A percentile compares a stretch with the other conserved stretches of the same genome.
phyloP scores from a whole-genome alignment of 257 asterid species.

The Plantago elongata region DNA sequence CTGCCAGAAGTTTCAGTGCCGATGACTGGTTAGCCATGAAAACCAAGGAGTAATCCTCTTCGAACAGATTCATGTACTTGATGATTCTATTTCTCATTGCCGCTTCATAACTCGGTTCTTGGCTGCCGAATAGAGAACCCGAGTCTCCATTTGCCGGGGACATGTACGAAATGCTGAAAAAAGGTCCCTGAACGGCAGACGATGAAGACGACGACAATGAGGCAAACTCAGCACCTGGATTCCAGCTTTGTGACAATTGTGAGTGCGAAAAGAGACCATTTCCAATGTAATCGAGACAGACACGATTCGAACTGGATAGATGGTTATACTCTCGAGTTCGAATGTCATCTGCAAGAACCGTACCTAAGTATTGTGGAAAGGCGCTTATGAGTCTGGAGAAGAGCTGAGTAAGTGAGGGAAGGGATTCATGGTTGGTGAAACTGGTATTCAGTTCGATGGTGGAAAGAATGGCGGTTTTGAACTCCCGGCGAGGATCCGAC shows the following conservation, averaged over 20 bases:
- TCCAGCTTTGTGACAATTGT: slow-evolving; percentile 29
- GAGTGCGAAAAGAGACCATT: slow-evolving; percentile 71
- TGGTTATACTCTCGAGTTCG: slow-evolving; percentile 55
- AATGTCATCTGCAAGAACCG: slow-evolving; percentile 48
- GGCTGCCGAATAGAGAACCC: slow-evolving; percentile 36
- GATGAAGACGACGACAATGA: slow-evolving; percentile 43
- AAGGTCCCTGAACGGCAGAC: slow-evolving; percentile 19
- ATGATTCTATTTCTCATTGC: slow-evolving; percentile 43
- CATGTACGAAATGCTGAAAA: slow-evolving; percentile 48
- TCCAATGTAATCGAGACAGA: slow-evolving; percentile 74
- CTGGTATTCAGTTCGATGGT: slow-evolving; percentile 39
- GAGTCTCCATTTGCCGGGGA: slow-evolving; percentile 28
- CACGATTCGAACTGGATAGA: slow-evolving; percentile 37
- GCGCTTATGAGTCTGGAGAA: slow-evolving; percentile 30
- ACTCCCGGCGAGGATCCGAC: slow-evolving; percentile 30
- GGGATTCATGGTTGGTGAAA: slow-evolving; percentile 76
- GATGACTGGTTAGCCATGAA: slow-evolving; percentile 72
- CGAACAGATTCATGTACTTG: slow-evolving; percentile 58
- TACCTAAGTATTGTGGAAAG: slow-evolving; percentile 34
- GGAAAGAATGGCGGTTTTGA: slow-evolving; percentile 36
- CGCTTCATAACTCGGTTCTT: slow-evolving; percentile 43
- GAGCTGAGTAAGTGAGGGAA: slow-evolving; percentile 41
- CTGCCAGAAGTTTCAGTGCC: slow-evolving; percentile 62
- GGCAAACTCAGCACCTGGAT: slow-evolving; percentile 23
- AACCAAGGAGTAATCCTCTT: slow-evolving; percentile 59